Conservation (phyloP, 208 protist species). For the Spongospora subterranea region DNA sequence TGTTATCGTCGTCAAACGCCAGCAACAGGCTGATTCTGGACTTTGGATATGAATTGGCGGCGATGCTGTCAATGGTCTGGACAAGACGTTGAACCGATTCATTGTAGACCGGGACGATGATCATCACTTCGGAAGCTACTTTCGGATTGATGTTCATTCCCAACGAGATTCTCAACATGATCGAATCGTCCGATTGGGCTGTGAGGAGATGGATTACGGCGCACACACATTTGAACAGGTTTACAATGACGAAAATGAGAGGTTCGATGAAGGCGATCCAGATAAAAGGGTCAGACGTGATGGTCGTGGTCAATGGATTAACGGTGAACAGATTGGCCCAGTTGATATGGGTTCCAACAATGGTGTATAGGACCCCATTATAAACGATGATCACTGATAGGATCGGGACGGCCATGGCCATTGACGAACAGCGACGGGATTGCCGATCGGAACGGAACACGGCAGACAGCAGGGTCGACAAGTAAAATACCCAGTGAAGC, state of each 20-base stretch:
- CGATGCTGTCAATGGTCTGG: slow-evolving; percentile 32
- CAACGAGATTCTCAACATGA: not conserved
- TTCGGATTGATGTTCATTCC: not conserved
- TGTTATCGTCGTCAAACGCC: not conserved
- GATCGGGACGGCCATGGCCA: not conserved
- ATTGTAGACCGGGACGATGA: slow-evolving; percentile 23
- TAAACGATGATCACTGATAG: not conserved
- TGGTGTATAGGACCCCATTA: slow-evolving; percentile 34
- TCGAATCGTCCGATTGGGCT: not conserved
- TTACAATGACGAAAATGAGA: slow-evolving; percentile 35
- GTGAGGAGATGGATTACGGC: not conserved
- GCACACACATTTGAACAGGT: slow-evolving; percentile 21
- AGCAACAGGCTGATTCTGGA: not conserved
- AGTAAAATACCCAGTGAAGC: slow-evolving; percentile 22
- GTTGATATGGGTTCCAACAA: not conserved
- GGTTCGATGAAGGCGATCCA: not conserved
- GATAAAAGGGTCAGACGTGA: not conserved
- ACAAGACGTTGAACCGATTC: not conserved
- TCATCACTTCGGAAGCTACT: not conserved
- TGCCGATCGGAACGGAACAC: not conserved
- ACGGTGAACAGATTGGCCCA: not conserved
- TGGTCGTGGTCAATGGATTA: not conserved
- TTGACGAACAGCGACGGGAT: not conserved
- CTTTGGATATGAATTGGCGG: slow-evolving; percentile 15
- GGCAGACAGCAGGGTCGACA: not conserved